Percentiles rank a stretch among this genome's conserved stretches.
These are phyloP conservation scores for Omphalotus guepiniiformis DNA, from an alignment of 768 basidiomycete species.

Conservation along the genomic window DNA sequence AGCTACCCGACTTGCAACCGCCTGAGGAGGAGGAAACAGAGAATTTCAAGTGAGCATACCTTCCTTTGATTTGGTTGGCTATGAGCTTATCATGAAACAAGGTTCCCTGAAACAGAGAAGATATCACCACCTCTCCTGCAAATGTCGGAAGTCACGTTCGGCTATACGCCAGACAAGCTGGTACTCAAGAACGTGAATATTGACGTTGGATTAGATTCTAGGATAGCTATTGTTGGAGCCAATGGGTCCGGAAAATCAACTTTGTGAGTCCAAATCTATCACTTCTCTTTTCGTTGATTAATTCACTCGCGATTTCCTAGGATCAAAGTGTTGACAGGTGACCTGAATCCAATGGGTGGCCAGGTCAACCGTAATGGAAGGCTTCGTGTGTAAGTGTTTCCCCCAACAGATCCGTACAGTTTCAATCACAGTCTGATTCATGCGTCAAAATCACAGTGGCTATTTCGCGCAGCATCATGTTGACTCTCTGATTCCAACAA, in stretches of 20 bases:
- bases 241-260: constrained; percentile 98
- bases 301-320: constrained; percentile 47
- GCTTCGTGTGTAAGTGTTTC: constrained; percentile 76
- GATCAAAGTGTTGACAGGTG: constrained; percentile 89
- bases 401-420: no score
- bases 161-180: constrained; percentile 73
- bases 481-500: constrained; percentile 75
- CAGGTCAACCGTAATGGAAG: constrained; percentile 90
- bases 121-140: constrained; percentile 95
- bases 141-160: constrained; percentile 86
- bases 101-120: constrained; percentile 95
- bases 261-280: constrained; percentile 43
- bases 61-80: neutral
- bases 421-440: no score
- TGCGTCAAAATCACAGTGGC: constrained; percentile 42
- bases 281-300: neutral
- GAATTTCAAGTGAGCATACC: constrained; percentile 67
- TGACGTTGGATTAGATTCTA: constrained; percentile 90
- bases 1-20: constrained; percentile 90
- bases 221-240: constrained; percentile 93
- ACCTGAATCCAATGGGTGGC: constrained; percentile 68
- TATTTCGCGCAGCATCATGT: constrained; percentile 97
- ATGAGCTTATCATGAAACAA: constrained; percentile 20
- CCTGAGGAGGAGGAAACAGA: constrained; percentile 93
- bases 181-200: constrained; percentile 80